phyloP scores from a whole-genome alignment of 2,329 filamentous ascomycete species.

The Curvularia hawaiiensis region DNA sequence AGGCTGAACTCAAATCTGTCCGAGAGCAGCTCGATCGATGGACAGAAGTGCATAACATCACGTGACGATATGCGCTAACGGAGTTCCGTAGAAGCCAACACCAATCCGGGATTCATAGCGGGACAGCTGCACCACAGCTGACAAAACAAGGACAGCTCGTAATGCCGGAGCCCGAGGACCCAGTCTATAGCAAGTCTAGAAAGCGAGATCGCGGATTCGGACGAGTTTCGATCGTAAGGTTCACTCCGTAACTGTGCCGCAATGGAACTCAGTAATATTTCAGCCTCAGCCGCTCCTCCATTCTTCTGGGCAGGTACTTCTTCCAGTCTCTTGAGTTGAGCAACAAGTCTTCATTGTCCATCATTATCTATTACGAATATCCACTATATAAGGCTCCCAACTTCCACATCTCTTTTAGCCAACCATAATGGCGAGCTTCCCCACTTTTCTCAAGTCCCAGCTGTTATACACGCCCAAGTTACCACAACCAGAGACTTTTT shows the following conservation, averaged over 20 bases:
- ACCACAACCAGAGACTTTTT: slow-evolving; percentile 1
- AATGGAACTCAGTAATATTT: neutral
- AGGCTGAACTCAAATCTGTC: neutral
- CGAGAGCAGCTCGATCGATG: neutral
- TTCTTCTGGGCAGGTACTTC: neutral
- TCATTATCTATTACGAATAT: neutral
- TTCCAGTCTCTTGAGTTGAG: neutral
- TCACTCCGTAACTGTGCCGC: neutral
- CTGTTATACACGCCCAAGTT: slow-evolving; percentile 8
- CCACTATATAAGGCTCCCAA: too few relatives aligned
- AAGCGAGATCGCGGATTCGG: too few relatives aligned
- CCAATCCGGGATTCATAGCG: neutral
- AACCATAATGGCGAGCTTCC: slow-evolving; percentile 7
- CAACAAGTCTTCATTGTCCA: neutral
- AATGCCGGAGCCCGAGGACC: neutral
- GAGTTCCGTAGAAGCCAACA: slow-evolving; percentile 7
- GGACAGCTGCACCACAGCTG: neutral
- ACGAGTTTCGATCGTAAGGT: neutral
- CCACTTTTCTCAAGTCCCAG: slow-evolving; percentile 7
- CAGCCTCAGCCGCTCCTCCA: neutral
- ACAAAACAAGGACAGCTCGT: neutral
- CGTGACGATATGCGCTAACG: slow-evolving; percentile 4
- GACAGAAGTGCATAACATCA: neutral
- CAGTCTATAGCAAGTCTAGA: neutral
- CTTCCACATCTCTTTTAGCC: neutral